Conservation (phyloP, 176 grass and related monocot species). For the Calamus simplicifolius region DNA sequence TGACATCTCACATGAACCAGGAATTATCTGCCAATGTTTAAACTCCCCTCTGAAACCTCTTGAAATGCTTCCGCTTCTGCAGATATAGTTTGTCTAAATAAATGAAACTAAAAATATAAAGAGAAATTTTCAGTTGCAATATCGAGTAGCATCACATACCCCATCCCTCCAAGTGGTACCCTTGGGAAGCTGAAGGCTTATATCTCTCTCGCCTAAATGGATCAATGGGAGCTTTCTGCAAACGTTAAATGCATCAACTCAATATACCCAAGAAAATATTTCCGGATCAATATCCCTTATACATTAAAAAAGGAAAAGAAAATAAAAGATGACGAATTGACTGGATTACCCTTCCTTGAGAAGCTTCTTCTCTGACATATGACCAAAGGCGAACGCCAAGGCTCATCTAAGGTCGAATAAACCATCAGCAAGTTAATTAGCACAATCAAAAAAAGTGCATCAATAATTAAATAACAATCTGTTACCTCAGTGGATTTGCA, state of each 20-base stretch:
- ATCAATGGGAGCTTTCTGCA: conserved; percentile 96
- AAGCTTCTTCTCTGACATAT: conserved; percentile 97
- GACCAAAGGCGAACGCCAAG: conserved; percentile 98
- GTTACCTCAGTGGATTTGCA: neutral
- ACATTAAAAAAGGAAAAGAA: no score
- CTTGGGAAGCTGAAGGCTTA: conserved; percentile 82
- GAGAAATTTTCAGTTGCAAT: conserved; percentile 1
- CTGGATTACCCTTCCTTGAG: conserved; percentile 78
- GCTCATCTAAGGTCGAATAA: conserved; percentile 44
- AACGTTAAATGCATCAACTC: neutral
- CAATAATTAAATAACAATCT: neutral
- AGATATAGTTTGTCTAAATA: conserved; percentile 18
- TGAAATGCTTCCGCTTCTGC: conserved; percentile 85
- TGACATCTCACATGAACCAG: conserved; percentile 80
- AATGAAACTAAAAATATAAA: conserved; percentile 10
- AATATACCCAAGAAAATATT: no score
- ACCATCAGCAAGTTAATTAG: no score
- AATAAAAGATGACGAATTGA: neutral
- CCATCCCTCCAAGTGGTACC: conserved; percentile 96
- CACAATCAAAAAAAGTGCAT: neutral
- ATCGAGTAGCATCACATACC: conserved; percentile 32
- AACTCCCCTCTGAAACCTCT: conserved; percentile 99
- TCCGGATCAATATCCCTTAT: no score
- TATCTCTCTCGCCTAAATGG: conserved; percentile 77
- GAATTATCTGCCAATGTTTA: conserved; percentile 88